Base-by-base conservation (phyloP, 2,329 filamentous ascomycete genomes). In the Aspergillus cejpii region DNA sequence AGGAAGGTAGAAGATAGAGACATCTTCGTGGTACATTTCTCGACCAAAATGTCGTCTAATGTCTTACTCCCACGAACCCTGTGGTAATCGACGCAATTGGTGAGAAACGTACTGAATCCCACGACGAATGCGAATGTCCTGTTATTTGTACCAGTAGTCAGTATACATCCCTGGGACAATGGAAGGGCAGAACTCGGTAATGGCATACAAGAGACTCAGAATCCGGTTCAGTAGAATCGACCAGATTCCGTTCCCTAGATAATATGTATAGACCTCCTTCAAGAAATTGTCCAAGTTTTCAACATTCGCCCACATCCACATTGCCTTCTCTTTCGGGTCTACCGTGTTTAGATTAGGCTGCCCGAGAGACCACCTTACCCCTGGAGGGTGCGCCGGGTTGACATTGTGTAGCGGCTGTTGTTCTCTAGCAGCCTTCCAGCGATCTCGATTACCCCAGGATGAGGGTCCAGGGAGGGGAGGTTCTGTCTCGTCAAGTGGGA, bases 291-390 rank as follows among this genome's bases (percentile, higher is more conserved):
- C 90, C 42, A 96, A 73, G 60, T 94, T 92, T 28, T 86, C 81
- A 45, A 92, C 87, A 59, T 95, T 95, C 43, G 87, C 87, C 86
- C 90, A 96, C 67, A 87, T 79, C 84, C 88, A 96, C 72, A 94
- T 80, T 3, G 90, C 89, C 64, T 83, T 85, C 60, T 91, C 85
- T 64, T 81, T 81, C 1, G 81, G 78, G 56, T 80, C 77, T 21
- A 74, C 70, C 41, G 70, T 63, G 14, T 65, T 63, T 33, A 73
- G 52, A 20, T 61, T 64, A 1, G 64, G 56, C 20, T 64, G 61
- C 14, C 59, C 58, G 4, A 54, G 46, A 14, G 61, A 53, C 52
- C 59, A 64, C 33, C 56, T 53, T 26, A 50, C 44, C 28, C 52
- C 48, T 10, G 58, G 53, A 21, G 51, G 51, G 17, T 43, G 52